Base-by-base conservation (phyloP, 73 alveolate genomes). In the Paramecium caudatum region DNA sequence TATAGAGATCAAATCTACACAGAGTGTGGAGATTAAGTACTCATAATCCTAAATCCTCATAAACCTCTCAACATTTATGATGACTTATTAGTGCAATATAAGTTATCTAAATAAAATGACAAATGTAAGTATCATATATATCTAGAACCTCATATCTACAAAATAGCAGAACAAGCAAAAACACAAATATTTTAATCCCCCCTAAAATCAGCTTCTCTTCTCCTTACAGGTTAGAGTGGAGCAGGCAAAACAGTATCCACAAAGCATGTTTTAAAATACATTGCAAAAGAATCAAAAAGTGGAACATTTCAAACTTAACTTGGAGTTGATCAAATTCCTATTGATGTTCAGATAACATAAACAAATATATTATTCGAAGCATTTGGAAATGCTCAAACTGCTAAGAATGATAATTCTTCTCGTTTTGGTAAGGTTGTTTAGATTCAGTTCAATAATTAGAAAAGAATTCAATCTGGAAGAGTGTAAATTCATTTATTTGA, bases 241-340 rank as follows among this genome's bases (percentile, higher is more conserved):
- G 96, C 99, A 9, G 99, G 99, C 2, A 98, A 98, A 88, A 96
- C 99, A 0, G 99, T 94, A 55, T 96, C 99, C 0, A 95, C 99
- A 5, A 98, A 98, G 90, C 87, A 82, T 21, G 95, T 97, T 13
- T 49, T 97, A 63, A 82, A 94, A 30, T 96, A 96, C 81, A 83
- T 96, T 21, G 98, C 99, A 4, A 84, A 90, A 63, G 95, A 83
- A 21, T 83, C 91, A 32, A 33, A 37, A 49, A 34, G 84, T 63
- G 90, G 82, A 83, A n/a, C n/a, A n/a, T n/a, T n/a, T n/a, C n/a
- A n/a, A 19, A 33, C 80, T 4, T 2, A 15, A 3, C 10, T 21
- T 4, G n/a, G n/a, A n/a, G 46, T 55, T 0, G n/a, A 23, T 8
- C 23, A 55, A 23, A 43, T 55, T 9, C 46, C 23, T 10, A 55